Percentiles rank a stretch among this genome's conserved stretches.
Conservation (phyloP, 2,329 filamentous ascomycete species). For the Nannizzia gypsea region DNA sequence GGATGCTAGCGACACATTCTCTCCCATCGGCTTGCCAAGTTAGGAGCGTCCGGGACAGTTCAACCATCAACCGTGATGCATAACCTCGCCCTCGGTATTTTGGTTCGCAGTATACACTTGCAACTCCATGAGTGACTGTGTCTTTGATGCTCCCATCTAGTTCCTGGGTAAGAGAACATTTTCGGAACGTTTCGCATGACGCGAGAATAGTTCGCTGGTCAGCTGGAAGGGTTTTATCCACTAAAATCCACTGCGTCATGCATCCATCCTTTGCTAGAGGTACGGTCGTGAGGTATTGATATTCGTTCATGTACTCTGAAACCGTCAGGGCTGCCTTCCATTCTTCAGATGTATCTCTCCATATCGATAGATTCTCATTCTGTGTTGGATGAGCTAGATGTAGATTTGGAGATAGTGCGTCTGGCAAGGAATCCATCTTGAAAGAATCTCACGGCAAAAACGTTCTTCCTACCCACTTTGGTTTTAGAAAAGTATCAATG, state of each 20-base stretch:
- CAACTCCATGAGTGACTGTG: conserved; percentile 17
- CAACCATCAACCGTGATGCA: conserved; percentile 16
- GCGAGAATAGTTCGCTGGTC: conserved; percentile 46
- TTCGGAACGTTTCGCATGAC: conserved; percentile 53
- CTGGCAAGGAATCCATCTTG: conserved; percentile 7
- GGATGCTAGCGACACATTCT: conserved; percentile 14
- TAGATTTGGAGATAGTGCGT: conserved; percentile 12
- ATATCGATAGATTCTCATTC: conserved; percentile 44
- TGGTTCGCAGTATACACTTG: conserved; percentile 18
- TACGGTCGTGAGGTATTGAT: conserved; percentile 45
- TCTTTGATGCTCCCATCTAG: conserved; percentile 24
- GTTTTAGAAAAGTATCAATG: too few species aligned
- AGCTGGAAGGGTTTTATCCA: conserved; percentile 32
- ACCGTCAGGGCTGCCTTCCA: conserved; percentile 50
- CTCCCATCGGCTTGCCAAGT: conserved; percentile 12
- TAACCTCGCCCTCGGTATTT: conserved; percentile 16
- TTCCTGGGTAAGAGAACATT: conserved; percentile 42
- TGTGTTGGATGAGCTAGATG: conserved; percentile 46
- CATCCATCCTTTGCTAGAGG: conserved; percentile 49
- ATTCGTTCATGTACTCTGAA: conserved; percentile 48
- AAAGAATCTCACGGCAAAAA: background rate
- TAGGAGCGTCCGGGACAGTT: conserved; percentile 13
- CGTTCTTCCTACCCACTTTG: too few species aligned
- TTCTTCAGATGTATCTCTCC: conserved; percentile 43
- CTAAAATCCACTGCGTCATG: conserved; percentile 54